Base-by-base conservation (phyloP, 2,329 filamentous ascomycete species). In the Tolypocladium capitatum region DNA sequence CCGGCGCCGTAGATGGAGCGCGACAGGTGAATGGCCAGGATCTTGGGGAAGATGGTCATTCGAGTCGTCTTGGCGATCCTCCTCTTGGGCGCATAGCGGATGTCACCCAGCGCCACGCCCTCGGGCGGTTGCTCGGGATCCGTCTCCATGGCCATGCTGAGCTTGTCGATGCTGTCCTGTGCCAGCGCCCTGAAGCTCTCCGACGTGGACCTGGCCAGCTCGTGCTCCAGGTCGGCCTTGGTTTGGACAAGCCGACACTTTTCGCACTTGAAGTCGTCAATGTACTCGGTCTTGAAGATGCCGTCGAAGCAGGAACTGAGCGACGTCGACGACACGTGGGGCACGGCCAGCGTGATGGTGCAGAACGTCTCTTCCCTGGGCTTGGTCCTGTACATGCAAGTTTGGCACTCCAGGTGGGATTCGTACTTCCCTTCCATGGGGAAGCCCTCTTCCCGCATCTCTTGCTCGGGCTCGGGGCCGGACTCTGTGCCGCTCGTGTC, bases 261-360 rank as follows among this genome's bases (percentile, higher is more conserved):
- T 58, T 96, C 92, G 68, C 92, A 98, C 56, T 86, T 90, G 72
- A 94, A 98, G 62, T 95, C 92, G 53, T 97, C 91, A 54, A 98
- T 96, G 62, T 89, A 84, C 64, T 98, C 92, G 0, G 87, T 88
- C 67, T 95, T 95, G 55, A 98, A 83, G 65, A 96, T 83, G 36
- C 86, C 86, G 58, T 98, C 92, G 57, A 98, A 92, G 64, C 92
- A 98, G 9, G 81, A 75, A 60, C 84, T 89, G 16, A 98, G 74
- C 0, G 87, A 84, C 0, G 90, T 90, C 2, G 86, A 84, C 45
- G 75, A 81, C 52, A 83, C 78, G 62, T 92, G 86, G 0, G 92
- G 92, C 4, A 98, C 92, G 58, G 89, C 88, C 46, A 98, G 71
- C 1, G 91, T 97, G 53, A 98, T 69, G 20, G 90, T 94, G 63